phyloP scores from a whole-genome alignment of 225 moss, liverwort and hornwort genomes.

The Ulota crispa region DNA sequence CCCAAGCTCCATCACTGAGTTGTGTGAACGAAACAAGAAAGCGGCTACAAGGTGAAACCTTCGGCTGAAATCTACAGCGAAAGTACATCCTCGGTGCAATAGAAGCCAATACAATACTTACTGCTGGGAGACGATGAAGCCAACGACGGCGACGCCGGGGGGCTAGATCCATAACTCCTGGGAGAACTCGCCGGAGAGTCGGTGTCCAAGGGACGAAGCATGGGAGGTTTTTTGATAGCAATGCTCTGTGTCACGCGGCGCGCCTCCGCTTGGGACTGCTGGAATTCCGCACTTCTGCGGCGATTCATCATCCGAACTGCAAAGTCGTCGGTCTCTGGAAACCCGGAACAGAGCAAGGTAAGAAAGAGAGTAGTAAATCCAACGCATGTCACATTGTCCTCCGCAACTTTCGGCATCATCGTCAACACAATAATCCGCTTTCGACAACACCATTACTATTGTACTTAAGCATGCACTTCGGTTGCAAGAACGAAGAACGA shows the following conservation, averaged over 20 bases:
- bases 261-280: constrained; percentile 44
- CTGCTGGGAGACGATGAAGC: constrained; percentile 59
- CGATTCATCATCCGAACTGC: constrained; percentile 59
- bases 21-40: neutral
- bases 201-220: constrained; percentile 52
- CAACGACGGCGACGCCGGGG: constrained; percentile 52
- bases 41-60: neutral
- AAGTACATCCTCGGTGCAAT: neutral
- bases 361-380: neutral
- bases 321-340: constrained; percentile 45
- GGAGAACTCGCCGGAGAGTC: constrained; percentile 42
- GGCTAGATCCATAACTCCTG: constrained; percentile 55
- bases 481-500: neutral
- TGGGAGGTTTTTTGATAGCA: constrained; percentile 58
- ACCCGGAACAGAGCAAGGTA: neutral
- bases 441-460: neutral
- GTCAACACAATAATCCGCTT: too few relatives aligned
- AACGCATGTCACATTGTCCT: neutral
- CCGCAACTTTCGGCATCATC: neutral
- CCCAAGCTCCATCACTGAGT: neutral
- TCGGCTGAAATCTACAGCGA: neutral
- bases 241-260: constrained; percentile 64
- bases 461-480: neutral
- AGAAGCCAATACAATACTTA: constrained; percentile 12
- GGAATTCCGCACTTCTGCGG: constrained; percentile 59